A percentile compares a stretch with the other conserved stretches of the same genome.
phyloP scores from a whole-genome alignment of 345 rosid species.

The Salix exigua region DNA sequence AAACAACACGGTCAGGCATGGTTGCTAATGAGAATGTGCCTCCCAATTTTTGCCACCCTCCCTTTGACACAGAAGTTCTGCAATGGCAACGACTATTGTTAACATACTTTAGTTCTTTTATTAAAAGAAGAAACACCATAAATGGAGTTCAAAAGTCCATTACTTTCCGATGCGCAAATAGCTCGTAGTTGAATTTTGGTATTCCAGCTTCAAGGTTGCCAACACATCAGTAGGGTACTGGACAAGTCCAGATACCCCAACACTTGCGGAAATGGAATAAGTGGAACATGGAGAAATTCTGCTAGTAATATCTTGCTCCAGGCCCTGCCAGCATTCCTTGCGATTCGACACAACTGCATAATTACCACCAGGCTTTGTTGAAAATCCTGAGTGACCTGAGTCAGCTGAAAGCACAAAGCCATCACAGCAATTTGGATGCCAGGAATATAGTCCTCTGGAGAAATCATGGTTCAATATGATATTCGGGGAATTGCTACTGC shows the following conservation, averaged over 20 bases:
- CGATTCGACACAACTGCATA: slow-evolving; percentile 78
- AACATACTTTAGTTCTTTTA: neutral
- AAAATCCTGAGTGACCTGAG: slow-evolving; percentile 31
- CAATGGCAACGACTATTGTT: slow-evolving; percentile 5
- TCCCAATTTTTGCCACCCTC: slow-evolving; percentile 67
- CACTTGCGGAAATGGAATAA: slow-evolving; percentile 62
- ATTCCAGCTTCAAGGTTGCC: slow-evolving; percentile 75
- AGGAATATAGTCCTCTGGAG: slow-evolving; percentile 59
- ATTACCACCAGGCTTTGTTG: slow-evolving; percentile 30
- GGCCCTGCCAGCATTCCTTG: slow-evolving; percentile 86
- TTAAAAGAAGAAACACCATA: neutral
- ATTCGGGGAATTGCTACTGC: slow-evolving; percentile 21
- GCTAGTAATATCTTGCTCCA: slow-evolving; percentile 83
- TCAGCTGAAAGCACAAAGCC: slow-evolving; percentile 54
- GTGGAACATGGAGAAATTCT: slow-evolving; percentile 50
- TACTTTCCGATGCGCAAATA: slow-evolving; percentile 76
- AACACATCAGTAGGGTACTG: slow-evolving; percentile 54
- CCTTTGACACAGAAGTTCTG: slow-evolving; percentile 67
- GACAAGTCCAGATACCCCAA: slow-evolving; percentile 66
- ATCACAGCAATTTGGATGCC: slow-evolving; percentile 76
- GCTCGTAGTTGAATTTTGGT: slow-evolving; percentile 42
- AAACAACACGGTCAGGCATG: slow-evolving; percentile 57
- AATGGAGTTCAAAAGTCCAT: slow-evolving; percentile 20
- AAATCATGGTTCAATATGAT: slow-evolving; percentile 71
- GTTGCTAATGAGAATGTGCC: slow-evolving; percentile 66